phyloP scores from a whole-genome alignment of 306 rosid genomes.

The Argentina anserina region DNA sequence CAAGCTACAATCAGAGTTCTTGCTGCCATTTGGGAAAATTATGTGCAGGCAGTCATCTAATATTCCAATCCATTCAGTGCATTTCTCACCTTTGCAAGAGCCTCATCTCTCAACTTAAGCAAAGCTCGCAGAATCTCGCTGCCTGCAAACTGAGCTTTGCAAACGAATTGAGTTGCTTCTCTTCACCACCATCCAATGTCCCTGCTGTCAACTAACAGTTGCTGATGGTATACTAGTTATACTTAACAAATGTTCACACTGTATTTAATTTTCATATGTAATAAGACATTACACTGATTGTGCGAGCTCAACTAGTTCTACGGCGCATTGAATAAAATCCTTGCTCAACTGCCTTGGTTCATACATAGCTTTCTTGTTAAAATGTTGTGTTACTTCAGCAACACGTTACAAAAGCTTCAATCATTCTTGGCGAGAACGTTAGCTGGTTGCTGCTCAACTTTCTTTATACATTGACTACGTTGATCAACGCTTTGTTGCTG shows the following conservation, averaged over 20 bases:
- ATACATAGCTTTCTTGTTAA: background rate
- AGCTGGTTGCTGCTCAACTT: background rate
- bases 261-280: conserved; percentile 2
- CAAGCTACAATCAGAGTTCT: conserved; percentile 1
- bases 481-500: background rate
- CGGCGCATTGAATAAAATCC: background rate
- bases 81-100: background rate
- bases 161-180: background rate
- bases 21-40: background rate
- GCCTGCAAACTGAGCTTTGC: background rate
- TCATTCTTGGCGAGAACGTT: background rate
- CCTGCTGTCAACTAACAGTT: background rate
- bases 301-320: conserved; percentile 1
- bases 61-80: background rate
- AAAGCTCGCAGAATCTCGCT: background rate
- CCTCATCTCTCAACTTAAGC: conserved; percentile 5
- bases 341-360: background rate
- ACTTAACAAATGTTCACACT: background rate
- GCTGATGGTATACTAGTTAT: background rate
- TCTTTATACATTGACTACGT: background rate
- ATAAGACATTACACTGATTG: background rate
- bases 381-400: background rate
- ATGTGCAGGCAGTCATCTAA: background rate
- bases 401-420: background rate
- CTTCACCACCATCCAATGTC: background rate